A percentile compares a stretch with the other conserved stretches of the same genome.
phyloP scores from a whole-genome alignment of 75 land plant species.

The Picea sitchensis region DNA sequence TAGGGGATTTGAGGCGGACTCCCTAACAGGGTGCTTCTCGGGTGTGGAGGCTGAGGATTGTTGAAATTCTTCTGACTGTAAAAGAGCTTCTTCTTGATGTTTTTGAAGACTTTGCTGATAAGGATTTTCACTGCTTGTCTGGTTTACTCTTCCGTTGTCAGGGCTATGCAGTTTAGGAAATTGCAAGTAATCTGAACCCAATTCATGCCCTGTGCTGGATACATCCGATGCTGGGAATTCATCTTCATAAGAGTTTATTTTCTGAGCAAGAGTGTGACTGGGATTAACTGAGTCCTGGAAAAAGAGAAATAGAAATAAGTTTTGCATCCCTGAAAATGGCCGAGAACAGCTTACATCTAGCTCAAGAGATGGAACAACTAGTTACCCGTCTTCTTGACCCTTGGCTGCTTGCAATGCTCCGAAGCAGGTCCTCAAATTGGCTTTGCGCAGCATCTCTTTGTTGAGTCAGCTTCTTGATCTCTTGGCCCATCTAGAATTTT shows the following conservation, averaged over 20 bases:
- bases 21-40: constrained; percentile 10
- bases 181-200: background rate
- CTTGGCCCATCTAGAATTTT: constrained; percentile 55
- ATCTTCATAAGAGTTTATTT: constrained; percentile 16
- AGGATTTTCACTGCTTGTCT: background rate
- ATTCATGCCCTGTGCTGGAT: constrained; percentile 12
- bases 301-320: background rate
- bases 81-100: background rate
- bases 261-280: background rate
- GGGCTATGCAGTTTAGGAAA: background rate
- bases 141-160: background rate
- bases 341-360: constrained; percentile 1
- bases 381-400: constrained; percentile 23
- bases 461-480: constrained; percentile 65
- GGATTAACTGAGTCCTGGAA: constrained; percentile 2
- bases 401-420: constrained; percentile 47
- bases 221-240: constrained; percentile 26
- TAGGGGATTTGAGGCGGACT: constrained; percentile 34
- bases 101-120: constrained; percentile 5
- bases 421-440: constrained; percentile 70
- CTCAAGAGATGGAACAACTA: background rate
- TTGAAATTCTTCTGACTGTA: constrained; percentile 6
- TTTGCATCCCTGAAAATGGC: background rate
- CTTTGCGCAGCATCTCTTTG: constrained; percentile 88
- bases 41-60: constrained; percentile 1